A percentile compares a stretch with the other conserved stretches of the same genome.
Evolutionary conservation across 1,139 yeast genomes (phyloP).

Genomic region (Wickerhamomyces sp.): DNA sequence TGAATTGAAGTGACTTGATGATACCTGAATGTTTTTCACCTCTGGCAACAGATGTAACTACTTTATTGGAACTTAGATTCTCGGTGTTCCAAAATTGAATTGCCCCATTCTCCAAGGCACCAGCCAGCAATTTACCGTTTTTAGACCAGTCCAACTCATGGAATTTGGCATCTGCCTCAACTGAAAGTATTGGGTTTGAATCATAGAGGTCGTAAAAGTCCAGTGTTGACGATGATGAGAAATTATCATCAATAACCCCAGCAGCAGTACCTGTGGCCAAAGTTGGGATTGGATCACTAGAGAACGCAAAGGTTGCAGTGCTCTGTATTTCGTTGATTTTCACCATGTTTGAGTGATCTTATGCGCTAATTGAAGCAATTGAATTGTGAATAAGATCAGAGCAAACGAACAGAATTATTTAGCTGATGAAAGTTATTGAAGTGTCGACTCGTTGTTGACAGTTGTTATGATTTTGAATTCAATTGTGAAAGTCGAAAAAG

Average conservation of each 20-base stretch:
- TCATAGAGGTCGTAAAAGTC: slow-evolving; percentile 70
- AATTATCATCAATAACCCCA: slow-evolving; percentile 88
- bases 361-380: slow-evolving; percentile 1
- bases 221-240: slow-evolving; percentile 69
- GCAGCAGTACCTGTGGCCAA: slow-evolving; percentile 91
- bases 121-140: slow-evolving; percentile 68
- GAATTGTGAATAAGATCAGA: neutral
- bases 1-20: slow-evolving; percentile 72
- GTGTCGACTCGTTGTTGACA: neutral
- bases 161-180: slow-evolving; percentile 53
- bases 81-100: slow-evolving; percentile 74
- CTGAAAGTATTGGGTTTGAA: slow-evolving; percentile 48
- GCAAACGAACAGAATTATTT: neutral
- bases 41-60: slow-evolving; percentile 38
- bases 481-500: neutral
- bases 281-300: slow-evolving; percentile 66
- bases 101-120: slow-evolving; percentile 81
- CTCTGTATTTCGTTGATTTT: slow-evolving; percentile 78
- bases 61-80: slow-evolving; percentile 34
- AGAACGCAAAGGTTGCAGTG: slow-evolving; percentile 96
- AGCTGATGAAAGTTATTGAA: too few species aligned
- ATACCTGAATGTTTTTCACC: slow-evolving; percentile 64
- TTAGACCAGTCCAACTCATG: slow-evolving; percentile 87
- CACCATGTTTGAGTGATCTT: slow-evolving; percentile 57
- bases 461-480: neutral